Evolutionary conservation across 2,329 filamentous ascomycete genomes (phyloP), one percentile per base, ranked within the genome.

Genomic region (Verruconis gallopava): DNA sequence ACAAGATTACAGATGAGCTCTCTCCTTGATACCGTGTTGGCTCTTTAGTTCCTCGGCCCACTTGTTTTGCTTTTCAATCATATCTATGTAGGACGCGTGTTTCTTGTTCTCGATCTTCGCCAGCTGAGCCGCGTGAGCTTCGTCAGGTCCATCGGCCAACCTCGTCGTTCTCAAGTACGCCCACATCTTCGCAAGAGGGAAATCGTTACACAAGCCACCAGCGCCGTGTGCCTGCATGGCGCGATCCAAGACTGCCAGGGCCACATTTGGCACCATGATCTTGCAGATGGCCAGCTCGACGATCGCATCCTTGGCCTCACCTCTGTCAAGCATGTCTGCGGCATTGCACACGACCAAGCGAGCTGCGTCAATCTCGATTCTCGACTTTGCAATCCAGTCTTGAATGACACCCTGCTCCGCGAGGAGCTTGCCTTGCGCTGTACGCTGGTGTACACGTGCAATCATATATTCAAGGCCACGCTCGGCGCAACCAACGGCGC

Each of bases 271-370:
- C 5, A 93, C 81, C n/a, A 94, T 74, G 1, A 96, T 80, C 71
- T 98, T 98, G 50, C 89, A 89, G 66, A 95, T 76, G 18, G 88
- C 89, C 51, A 98, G 98, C 62, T 96, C 85, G 60, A 81, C 85
- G 47, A 95, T 74, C 0, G 89, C 85, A 50, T 78, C 76, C 69
- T 96, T 96, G 52, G 91, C 83, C 50, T 89, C 81, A 17, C 79
- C 74, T 51, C 82, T 74, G 64, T 98, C 91, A 67, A 98, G 95
- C 66, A 85, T 85, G 62, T 93, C 81, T 46, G 91, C 91, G 1
- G 91, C 91, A 63, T 96, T 95, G 49, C 95, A 77, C 5, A 96
- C 89, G 32, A 91, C 65, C 6, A 98, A 73, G 25, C 91, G 81
- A 0, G 88, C 85, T 1, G 88, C 77, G 60, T 96, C 89, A 55